Conservation (phyloP, 176 grass and related monocot genomes). For the Zoysia japonica region DNA sequence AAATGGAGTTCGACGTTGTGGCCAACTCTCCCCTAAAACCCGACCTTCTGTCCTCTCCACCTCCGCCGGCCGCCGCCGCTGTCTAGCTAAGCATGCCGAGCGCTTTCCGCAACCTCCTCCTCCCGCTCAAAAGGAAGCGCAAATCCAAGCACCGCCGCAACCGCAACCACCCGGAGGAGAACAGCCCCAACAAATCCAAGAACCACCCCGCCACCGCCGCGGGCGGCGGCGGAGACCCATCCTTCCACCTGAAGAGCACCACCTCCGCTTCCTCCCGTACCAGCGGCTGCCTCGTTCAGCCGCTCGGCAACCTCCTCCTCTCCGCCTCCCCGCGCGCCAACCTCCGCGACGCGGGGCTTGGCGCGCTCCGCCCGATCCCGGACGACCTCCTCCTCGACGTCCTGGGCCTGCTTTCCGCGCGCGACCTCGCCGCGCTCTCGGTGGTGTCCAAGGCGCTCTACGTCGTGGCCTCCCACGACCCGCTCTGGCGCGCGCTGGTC, state of each 20-base stretch:
- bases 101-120: conserved; percentile 50
- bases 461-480: conserved; percentile 71
- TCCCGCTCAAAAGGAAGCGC: conserved; percentile 9
- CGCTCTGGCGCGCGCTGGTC: conserved; percentile 67
- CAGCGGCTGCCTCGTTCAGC: conserved; percentile 52
- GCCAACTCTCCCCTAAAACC: not conserved
- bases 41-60: not conserved
- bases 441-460: conserved; percentile 60
- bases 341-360: conserved; percentile 71
- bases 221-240: conserved; percentile 31
- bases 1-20: not conserved
- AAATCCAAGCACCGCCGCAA: conserved; percentile 34
- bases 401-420: conserved; percentile 55
- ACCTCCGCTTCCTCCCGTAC: not conserved
- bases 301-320: conserved; percentile 86
- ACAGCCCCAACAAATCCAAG: conserved; percentile 17
- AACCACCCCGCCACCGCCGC: conserved; percentile 7
- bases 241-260: conserved; percentile 58
- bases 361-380: conserved; percentile 51
- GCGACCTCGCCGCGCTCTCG: conserved; percentile 61
- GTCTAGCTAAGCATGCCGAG: conserved; percentile 32
- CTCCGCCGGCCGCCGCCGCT: conserved; percentile 17
- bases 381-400: conserved; percentile 81
- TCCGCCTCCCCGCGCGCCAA: conserved; percentile 35
- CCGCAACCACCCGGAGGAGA: conserved; percentile 5